These are phyloP conservation scores for Mycena latifolia DNA, from an alignment of 768 basidiomycete genomes.

Conservation along the genomic window DNA sequence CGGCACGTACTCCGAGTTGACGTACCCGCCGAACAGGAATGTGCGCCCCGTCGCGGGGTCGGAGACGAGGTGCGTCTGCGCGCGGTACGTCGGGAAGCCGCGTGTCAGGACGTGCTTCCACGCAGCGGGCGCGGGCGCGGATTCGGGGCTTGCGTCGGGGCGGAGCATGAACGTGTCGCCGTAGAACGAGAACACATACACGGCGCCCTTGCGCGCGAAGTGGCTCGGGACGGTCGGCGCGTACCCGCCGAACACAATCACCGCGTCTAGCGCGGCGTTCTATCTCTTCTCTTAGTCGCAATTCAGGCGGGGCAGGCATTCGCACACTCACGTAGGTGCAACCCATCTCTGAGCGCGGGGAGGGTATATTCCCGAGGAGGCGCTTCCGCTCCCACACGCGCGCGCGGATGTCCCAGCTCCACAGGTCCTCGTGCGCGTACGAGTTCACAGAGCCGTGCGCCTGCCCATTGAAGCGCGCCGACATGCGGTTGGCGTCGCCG, in stretches of 20 bases:
- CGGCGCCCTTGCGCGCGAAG: conserved; percentile 10
- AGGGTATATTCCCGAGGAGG: conserved; percentile 45
- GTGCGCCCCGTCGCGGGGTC: conserved; percentile 51
- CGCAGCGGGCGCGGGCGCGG: conserved; percentile 17
- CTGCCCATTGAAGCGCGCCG: conserved; percentile 39
- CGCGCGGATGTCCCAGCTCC: conserved; percentile 46
- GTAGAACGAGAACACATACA: conserved; percentile 52
- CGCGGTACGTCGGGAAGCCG: conserved; percentile 57
- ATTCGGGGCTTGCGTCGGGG: conserved; percentile 11
- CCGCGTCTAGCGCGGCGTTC: conserved; percentile 42
- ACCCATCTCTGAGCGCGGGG: conserved; percentile 46
- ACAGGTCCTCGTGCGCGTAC: conserved; percentile 44
- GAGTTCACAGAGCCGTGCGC: conserved; percentile 37
- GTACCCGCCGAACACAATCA: conserved; percentile 56
- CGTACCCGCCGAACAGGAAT: conserved; percentile 56
- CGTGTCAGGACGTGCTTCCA: conserved; percentile 57
- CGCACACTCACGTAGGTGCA: conserved; percentile 43
- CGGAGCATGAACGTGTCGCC: conserved; percentile 54
- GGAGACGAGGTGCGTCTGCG: conserved; percentile 46
- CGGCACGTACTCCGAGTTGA: conserved; percentile 54
- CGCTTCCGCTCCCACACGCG: conserved; percentile 46
- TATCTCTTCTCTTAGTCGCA: neutral
- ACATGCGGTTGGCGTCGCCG: conserved; percentile 50
- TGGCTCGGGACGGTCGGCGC: conserved; percentile 43
- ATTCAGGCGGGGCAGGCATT: no score